Conservation (phyloP, 202 grass and related monocot species). For the Zoysia matrella region DNA sequence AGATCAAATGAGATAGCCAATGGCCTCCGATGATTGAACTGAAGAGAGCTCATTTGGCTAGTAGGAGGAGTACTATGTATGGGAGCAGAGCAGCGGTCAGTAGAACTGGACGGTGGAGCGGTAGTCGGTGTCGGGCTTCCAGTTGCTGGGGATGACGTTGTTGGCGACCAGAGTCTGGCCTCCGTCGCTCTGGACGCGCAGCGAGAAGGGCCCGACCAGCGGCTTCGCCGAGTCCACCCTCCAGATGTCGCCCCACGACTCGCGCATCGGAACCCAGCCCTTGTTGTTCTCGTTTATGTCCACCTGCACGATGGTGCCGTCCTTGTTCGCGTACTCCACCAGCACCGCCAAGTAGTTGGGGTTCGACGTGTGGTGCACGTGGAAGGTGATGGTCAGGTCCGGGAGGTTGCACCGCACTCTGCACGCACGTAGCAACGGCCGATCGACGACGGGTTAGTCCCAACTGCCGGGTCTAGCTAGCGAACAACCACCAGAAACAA, state of each 20-base stretch:
- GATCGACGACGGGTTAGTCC: too few relatives aligned
- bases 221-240: conserved; percentile 46
- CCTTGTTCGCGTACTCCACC: conserved; percentile 57
- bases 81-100: neutral
- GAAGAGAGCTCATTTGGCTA: neutral
- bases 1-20: neutral
- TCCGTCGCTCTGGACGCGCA: conserved; percentile 59
- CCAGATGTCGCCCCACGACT: conserved; percentile 79
- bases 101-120: conserved; percentile 57
- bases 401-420: conserved; percentile 45
- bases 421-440: too few relatives aligned
- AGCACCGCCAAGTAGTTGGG: conserved; percentile 72
- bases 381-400: conserved; percentile 47
- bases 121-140: conserved; percentile 56
- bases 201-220: conserved; percentile 59
- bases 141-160: conserved; percentile 55
- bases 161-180: conserved; percentile 47
- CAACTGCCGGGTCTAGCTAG: too few relatives aligned
- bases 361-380: conserved; percentile 58
- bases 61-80: too few relatives aligned
- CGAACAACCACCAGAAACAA: too few relatives aligned
- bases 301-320: conserved; percentile 62
- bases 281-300: conserved; percentile 50
- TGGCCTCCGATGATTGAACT: neutral
- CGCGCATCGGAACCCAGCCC: conserved; percentile 51